Evolutionary conservation across 75 land plant genomes (phyloP).

Genomic region (Pseudotsuga menziesii): DNA sequence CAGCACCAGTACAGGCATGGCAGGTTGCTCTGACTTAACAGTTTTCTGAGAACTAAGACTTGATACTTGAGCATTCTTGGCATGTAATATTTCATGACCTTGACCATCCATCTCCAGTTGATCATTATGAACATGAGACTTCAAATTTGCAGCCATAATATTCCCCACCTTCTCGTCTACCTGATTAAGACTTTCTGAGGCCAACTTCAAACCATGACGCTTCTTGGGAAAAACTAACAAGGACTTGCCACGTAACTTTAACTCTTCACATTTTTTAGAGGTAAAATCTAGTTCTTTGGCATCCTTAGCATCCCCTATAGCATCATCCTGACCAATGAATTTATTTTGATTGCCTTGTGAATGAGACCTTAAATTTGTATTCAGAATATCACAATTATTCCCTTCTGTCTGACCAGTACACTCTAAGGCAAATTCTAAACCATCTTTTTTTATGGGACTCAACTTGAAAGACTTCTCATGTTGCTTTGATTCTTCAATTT

Average conservation of each 20-base stretch:
- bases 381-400: background rate
- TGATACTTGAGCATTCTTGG: background rate
- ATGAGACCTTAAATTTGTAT: background rate
- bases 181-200: background rate
- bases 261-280: background rate
- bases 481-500: background rate
- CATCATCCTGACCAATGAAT: background rate
- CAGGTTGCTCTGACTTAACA: background rate
- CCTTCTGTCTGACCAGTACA: background rate
- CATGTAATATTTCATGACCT: background rate
- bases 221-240: background rate
- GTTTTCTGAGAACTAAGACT: background rate
- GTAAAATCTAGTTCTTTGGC: background rate
- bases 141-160: background rate
- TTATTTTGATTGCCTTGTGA: background rate
- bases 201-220: background rate
- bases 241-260: background rate
- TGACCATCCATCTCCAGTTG: background rate
- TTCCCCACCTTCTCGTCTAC: background rate
- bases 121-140: background rate
- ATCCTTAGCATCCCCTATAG: background rate
- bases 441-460: background rate
- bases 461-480: background rate
- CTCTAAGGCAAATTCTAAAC: background rate
- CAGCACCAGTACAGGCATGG: background rate